phyloP scores from a whole-genome alignment of 306 rosid species.

The Medicago arabica region DNA sequence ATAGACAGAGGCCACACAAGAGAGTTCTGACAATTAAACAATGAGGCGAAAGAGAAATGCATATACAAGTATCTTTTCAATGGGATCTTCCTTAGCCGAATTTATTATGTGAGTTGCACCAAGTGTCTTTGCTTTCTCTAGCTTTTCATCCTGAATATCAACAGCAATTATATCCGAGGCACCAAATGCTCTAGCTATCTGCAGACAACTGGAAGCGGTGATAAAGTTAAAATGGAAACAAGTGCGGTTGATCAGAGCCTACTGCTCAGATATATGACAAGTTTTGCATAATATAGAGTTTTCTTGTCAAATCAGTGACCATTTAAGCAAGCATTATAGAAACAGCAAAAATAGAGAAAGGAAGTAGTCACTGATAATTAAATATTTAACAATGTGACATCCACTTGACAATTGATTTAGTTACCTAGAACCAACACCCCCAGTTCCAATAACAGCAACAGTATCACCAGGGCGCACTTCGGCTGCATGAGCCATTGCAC shows the following conservation, averaged over 20 bases:
- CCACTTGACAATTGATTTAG: slow-evolving; percentile 14
- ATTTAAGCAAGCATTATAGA: slow-evolving; percentile 29
- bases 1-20: neutral
- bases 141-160: slow-evolving; percentile 86
- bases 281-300: neutral
- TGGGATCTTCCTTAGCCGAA: slow-evolving; percentile 77
- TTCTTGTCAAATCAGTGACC: neutral
- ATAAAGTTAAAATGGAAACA: slow-evolving; percentile 41
- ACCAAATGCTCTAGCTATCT: slow-evolving; percentile 98
- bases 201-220: slow-evolving; percentile 85
- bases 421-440: slow-evolving; percentile 98
- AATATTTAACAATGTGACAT: slow-evolving; percentile 24
- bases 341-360: neutral
- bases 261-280: slow-evolving; percentile 19
- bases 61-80: slow-evolving; percentile 75
- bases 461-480: slow-evolving; percentile 93
- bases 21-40: neutral
- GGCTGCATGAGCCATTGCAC: slow-evolving; percentile 99
- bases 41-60: slow-evolving; percentile 42
- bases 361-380: neutral
- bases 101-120: slow-evolving; percentile 93
- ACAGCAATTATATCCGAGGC: slow-evolving; percentile 95
- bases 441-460: slow-evolving; percentile 89
- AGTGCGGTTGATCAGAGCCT: slow-evolving; percentile 28
- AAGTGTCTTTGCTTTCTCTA: slow-evolving; percentile 77